Evolutionary conservation across 371 early-diverging fungal genomes (phyloP).

Genomic region (Mucor velutinosus): DNA sequence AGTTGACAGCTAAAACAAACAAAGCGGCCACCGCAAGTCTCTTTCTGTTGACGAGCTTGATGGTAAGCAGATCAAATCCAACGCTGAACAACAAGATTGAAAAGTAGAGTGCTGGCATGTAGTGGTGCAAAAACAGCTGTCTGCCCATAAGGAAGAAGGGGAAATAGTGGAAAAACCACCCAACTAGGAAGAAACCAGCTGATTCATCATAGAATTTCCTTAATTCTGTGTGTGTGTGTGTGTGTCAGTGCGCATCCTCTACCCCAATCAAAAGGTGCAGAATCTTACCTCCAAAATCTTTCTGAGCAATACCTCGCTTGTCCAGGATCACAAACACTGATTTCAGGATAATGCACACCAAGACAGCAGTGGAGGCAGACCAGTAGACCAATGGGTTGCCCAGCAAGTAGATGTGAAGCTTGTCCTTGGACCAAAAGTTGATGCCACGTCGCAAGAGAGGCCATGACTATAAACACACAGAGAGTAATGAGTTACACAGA

Average conservation of each 20-base stretch:
- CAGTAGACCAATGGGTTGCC: constrained; percentile 98
- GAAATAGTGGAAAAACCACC: constrained; percentile 92
- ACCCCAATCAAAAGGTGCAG: neutral
- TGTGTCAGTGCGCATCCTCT: constrained; percentile 31
- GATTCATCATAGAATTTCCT: constrained; percentile 64
- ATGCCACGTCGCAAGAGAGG: constrained; percentile 91
- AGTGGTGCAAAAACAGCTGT: constrained; percentile 97
- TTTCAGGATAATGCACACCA: constrained; percentile 65
- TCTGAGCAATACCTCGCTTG: constrained; percentile 71
- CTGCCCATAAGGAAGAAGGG: constrained; percentile 98
- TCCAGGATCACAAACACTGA: constrained; percentile 65
- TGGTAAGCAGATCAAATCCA: constrained; percentile 79
- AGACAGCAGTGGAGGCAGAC: constrained; percentile 65
- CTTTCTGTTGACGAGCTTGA: constrained; percentile 49
- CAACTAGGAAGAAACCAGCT: constrained; percentile 85
- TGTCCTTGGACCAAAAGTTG: constrained; percentile 87
- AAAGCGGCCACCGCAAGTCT: constrained; percentile 56
- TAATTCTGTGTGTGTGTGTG: constrained; percentile 35
- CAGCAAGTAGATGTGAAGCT: constrained; percentile 88
- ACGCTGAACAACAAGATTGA: constrained; percentile 76
- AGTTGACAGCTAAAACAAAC: constrained; percentile 52
- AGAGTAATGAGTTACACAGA: neutral
- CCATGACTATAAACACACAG: constrained; percentile 63
- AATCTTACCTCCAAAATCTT: constrained; percentile 53
- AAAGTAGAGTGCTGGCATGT: constrained; percentile 92